These are phyloP conservation scores for Ceratobasidium sp. DNA, from an alignment of 1,284 basidiomycete genomes.

Conservation along the genomic window DNA sequence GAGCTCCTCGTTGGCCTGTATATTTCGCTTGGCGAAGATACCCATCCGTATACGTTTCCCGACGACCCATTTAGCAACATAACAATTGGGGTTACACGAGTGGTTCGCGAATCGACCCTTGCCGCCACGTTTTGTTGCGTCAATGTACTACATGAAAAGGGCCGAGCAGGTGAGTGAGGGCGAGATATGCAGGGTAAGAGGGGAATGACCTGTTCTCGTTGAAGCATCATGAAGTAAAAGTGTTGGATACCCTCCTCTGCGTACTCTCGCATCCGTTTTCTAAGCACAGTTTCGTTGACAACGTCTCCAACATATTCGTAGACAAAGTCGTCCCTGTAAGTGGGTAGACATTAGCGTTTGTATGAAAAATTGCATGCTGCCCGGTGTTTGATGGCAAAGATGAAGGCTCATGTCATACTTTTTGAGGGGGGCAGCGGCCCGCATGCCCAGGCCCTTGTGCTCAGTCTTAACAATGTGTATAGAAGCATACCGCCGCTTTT, in stretches of 20 bases:
- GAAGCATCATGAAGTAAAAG: constrained; percentile 99
- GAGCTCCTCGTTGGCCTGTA: constrained; percentile 88
- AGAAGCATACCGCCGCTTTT: constrained; percentile 83
- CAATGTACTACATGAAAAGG: constrained; percentile 78
- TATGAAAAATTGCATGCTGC: constrained; percentile 1
- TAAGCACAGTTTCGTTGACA: constrained; percentile 86
- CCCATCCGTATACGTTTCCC: constrained; percentile 95
- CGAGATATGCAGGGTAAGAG: constrained; percentile 38
- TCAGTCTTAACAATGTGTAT: constrained; percentile 94
- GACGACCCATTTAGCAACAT: constrained; percentile 99
- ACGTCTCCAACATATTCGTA: constrained; percentile 99
- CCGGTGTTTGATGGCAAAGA: constrained; percentile 24
- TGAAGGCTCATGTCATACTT: constrained; percentile 65
- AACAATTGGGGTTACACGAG: constrained; percentile 97
- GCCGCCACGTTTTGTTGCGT: constrained; percentile 96
- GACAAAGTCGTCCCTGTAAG: constrained; percentile 84
- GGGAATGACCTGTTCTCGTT: constrained; percentile 88
- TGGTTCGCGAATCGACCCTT: constrained; percentile 98
- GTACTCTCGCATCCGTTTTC: constrained; percentile 94
- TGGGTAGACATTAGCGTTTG: neutral
- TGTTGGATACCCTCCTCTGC: constrained; percentile 93
- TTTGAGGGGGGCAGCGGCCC: constrained; percentile 75
- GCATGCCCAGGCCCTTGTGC: constrained; percentile 94
- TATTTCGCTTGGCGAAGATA: constrained; percentile 91
- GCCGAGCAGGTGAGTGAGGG: constrained; percentile 10